Base-by-base conservation (phyloP, 495 filamentous ascomycete species). In the Aspergillus panamensis region DNA sequence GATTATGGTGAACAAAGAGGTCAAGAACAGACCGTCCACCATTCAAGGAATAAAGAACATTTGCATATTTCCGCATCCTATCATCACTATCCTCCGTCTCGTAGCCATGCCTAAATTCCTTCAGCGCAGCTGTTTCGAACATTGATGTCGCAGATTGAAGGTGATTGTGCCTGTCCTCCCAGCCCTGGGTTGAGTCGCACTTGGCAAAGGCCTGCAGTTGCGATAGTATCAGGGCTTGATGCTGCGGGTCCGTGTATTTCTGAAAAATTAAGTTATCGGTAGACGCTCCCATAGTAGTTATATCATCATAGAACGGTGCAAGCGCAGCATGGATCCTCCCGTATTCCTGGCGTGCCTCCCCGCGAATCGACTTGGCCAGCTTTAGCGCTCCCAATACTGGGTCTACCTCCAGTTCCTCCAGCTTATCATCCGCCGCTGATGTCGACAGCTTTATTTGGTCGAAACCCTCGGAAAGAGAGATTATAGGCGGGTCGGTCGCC, bases 71-170 rank as follows among this genome's bases (percentile, higher is more conserved):
- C 54, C 82, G 83, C 92, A 96, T 96, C 37, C 84, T 80, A 10
- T 89, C 91, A 62, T 96, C 87, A 51, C 95, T 84, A 72, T 99
- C 93, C 67, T 86, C 87, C n/a, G 84, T 84, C 68, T 95, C 90
- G 59, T 92, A 91, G 5, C 89, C 95, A 60, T 88, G 88, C 68
- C 96, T 89, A 65, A 97, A 97, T 70, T 97, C 93, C 51, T 87
- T 82, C 51, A 96, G 72, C 8, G 93, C 92, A 3, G 92, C 90
- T 54, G 86, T 92, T 71, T 97, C 92, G 63, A 99, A 97, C 62
- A 93, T 87, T 25, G 80, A 80, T 43, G 87, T 79, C 77, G 94
- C 90, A n/a, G 74, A 74, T 17, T 84, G 78, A 29, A 99, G 72
- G 61, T 86, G 86, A 53, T 85, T 83, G 57, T 87, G 78, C 17